Base-by-base conservation (phyloP, 2,329 filamentous ascomycete species). In the Parastagonospora avenae region DNA sequence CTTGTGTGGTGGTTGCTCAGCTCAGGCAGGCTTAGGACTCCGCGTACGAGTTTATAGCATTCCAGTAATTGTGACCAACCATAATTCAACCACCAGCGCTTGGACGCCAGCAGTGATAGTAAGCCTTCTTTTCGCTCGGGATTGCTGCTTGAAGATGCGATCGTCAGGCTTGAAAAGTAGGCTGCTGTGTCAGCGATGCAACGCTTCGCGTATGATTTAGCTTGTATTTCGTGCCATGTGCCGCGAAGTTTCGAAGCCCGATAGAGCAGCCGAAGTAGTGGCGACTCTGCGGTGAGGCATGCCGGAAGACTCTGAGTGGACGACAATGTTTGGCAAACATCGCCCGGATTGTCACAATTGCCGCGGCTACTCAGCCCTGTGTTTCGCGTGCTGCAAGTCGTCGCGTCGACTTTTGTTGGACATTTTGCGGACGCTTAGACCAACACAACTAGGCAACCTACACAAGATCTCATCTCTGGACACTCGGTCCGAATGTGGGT, bases 321-420 rank as follows among this genome's bases (percentile, higher is more conserved):
- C 42, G 28, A 10, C 37, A 14, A 24, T 40, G 29, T 39, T 33
- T 43, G 29, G 11, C 15, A 40, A 38, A 39, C 30, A 48, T 41
- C 41, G 35, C 35, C 49, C 19, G 19, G 19, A 24, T 24, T 24
- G 19, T 24, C 19, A 24, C 19, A 24, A 24, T 24, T 24, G 19
- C 19, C 19, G 19, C 19, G 42, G 31, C 46, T 49, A 42, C 52
- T 56, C 59, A 62, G 62, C 57, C 60, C 49, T 63, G 52, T 54
- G 59, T 63, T 60, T 63, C 56, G 60, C 46, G 38, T 53, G 36
- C 61, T 62, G 62, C 61, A 50, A 48, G 62, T 52, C 54, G 60
- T 63, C 62, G 62, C 58, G 62, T 63, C 60, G 19, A 24, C 19
- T 54, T 46, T 32, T 47, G 58, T 42, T 50, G 51, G 62, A 62